These are phyloP conservation scores for Fusarium hainanense DNA, from an alignment of 2,329 filamentous ascomycete species.

Conservation along the genomic window DNA sequence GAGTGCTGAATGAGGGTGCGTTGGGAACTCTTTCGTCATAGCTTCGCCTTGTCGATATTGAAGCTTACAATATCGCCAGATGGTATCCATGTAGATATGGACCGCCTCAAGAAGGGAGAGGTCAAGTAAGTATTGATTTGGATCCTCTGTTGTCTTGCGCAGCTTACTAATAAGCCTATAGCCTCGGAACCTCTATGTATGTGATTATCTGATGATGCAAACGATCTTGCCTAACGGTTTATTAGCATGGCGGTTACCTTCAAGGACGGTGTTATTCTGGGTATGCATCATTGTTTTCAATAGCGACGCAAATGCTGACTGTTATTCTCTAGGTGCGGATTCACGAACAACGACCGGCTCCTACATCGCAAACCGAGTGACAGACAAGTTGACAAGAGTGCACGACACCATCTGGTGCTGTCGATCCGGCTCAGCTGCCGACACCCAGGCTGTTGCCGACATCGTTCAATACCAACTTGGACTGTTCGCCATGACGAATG, in stretches of 20 bases:
- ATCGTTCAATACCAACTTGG: constrained; percentile 97
- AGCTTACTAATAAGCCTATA: constrained; percentile 57
- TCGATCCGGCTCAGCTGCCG: constrained; percentile 94
- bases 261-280: constrained; percentile 96
- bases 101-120: constrained; percentile 97
- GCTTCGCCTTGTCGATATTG: constrained; percentile 27
- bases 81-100: constrained; percentile 99
- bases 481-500: constrained; percentile 90
- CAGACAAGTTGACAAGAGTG: constrained; percentile 98
- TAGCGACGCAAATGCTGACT: constrained; percentile 24
- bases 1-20: constrained; percentile 72
- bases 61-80: constrained; percentile 65
- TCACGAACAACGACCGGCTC: constrained; percentile 96
- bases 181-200: constrained; percentile 97
- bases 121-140: constrained; percentile 80
- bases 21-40: constrained; percentile 40
- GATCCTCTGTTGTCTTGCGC: background rate
- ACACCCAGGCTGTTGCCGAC: constrained; percentile 97
- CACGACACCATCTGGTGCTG: constrained; percentile 99
- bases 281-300: constrained; percentile 54
- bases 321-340: constrained; percentile 75
- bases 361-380: constrained; percentile 99
- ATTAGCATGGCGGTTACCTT: constrained; percentile 97
- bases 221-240: constrained; percentile 43
- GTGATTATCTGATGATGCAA: constrained; percentile 50